These are phyloP conservation scores for Plasmodium berghei DNA, from an alignment of 169 alveolate species.

Conservation along the genomic window DNA sequence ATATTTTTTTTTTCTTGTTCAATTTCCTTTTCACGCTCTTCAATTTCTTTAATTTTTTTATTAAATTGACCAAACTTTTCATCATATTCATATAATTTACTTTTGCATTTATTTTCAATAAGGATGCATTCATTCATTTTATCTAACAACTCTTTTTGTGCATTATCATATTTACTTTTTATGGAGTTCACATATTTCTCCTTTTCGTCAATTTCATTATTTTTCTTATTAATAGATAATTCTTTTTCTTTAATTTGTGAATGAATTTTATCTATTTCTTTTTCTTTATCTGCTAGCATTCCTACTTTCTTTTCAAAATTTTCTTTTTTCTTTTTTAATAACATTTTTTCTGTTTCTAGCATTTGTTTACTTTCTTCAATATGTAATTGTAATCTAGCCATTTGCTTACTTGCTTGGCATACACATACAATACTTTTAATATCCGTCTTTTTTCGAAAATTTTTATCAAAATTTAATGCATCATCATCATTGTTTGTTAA, in stretches of 20 bases:
- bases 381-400: constrained; percentile 74
- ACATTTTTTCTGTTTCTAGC: constrained; percentile 73
- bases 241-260: constrained; percentile 67
- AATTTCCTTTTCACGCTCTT: constrained; percentile 65
- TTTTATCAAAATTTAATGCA: constrained; percentile 34
- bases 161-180: constrained; percentile 61
- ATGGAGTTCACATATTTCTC: constrained; percentile 68
- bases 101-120: constrained; percentile 75
- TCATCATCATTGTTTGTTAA: constrained; percentile 47
- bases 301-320: constrained; percentile 73
- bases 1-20: constrained; percentile 58
- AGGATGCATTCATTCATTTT: constrained; percentile 72
- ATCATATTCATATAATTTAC: constrained; percentile 68
- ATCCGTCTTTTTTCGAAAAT: constrained; percentile 52
- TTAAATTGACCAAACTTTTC: constrained; percentile 68
- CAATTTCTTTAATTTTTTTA: constrained; percentile 71
- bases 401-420: constrained; percentile 74
- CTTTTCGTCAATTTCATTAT: constrained; percentile 57
- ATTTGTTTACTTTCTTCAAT: constrained; percentile 71
- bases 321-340: constrained; percentile 61
- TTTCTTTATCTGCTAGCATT: constrained; percentile 72
- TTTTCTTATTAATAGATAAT: constrained; percentile 33
- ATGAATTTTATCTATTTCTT: constrained; percentile 69
- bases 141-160: constrained; percentile 60
- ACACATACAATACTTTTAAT: constrained; percentile 69